Percentiles rank a stretch among this genome's conserved stretches.
These are phyloP conservation scores for Pythium dissotocum DNA, from an alignment of 352 stramenopile genomes.

Conservation along the genomic window DNA sequence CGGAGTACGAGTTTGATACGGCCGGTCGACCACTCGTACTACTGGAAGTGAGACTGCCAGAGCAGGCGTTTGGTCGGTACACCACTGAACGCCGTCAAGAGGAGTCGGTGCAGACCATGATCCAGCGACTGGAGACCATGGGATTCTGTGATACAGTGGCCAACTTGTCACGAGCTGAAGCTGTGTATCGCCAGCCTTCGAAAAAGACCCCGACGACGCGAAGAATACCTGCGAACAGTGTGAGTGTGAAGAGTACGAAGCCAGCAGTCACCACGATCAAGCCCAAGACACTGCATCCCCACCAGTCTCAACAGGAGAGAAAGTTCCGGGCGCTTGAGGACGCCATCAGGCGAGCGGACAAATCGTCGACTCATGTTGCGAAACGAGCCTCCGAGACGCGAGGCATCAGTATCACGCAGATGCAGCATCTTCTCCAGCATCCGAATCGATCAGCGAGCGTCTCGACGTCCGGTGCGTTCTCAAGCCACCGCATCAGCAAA, in stretches of 20 bases:
- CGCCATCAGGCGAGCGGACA: slow-evolving; percentile 29
- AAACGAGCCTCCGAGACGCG: not conserved
- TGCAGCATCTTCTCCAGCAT: slow-evolving; percentile 25
- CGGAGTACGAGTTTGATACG: slow-evolving; percentile 23
- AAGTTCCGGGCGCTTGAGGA: slow-evolving; percentile 43
- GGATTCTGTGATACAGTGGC: slow-evolving; percentile 5
- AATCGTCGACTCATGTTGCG: not conserved
- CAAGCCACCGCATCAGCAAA: slow-evolving; percentile 18
- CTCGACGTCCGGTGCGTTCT: not conserved
- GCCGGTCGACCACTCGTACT: slow-evolving; percentile 19
- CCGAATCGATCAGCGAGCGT: not conserved
- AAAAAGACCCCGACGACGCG: not conserved
- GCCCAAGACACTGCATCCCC: slow-evolving; percentile 6
- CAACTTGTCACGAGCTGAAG: slow-evolving; percentile 6
- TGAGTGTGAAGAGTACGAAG: not conserved
- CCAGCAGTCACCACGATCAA: not conserved
- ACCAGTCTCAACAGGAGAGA: slow-evolving; percentile 38
- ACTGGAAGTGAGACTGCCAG: slow-evolving; percentile 14
- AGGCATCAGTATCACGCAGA: slow-evolving; percentile 18
- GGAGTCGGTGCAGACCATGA: slow-evolving; percentile 12
- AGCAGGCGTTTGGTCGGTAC: not conserved
- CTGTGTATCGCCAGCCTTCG: slow-evolving; percentile 5
- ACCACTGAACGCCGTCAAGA: slow-evolving; percentile 1
- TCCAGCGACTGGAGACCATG: slow-evolving; percentile 16
- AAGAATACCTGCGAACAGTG: not conserved